phyloP scores from a whole-genome alignment of 805 yeast species.

The Brettanomyces bruxellensis region DNA sequence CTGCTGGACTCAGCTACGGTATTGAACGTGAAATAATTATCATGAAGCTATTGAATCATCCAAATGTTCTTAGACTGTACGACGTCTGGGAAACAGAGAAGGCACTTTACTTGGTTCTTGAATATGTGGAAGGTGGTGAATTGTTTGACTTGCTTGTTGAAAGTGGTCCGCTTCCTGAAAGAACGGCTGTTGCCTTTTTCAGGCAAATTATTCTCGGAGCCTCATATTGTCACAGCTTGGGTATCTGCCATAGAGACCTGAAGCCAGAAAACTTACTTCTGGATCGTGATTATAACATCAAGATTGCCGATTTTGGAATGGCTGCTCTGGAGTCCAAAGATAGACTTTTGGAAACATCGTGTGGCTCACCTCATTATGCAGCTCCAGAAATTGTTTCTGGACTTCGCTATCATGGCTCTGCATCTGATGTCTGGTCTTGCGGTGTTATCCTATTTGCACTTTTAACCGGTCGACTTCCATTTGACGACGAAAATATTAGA shows the following conservation, averaged over 20 bases:
- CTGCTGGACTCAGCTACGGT: constrained; percentile 66
- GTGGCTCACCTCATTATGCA: constrained; percentile 98
- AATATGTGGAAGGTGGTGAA: constrained; percentile 97
- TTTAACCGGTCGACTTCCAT: constrained; percentile 90
- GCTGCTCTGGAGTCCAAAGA: constrained; percentile 87
- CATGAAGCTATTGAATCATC: constrained; percentile 73
- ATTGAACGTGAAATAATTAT: constrained; percentile 79
- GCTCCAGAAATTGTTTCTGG: constrained; percentile 98
- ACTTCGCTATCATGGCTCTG: constrained; percentile 89
- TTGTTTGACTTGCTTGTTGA: constrained; percentile 85
- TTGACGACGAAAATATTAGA: constrained; percentile 93
- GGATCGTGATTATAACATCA: constrained; percentile 80
- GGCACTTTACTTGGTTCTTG: constrained; percentile 77
- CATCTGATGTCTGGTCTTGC: constrained; percentile 97
- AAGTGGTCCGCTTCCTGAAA: constrained; percentile 79
- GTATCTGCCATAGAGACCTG: constrained; percentile 69
- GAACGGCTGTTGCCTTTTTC: constrained; percentile 85
- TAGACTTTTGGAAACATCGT: constrained; percentile 81
- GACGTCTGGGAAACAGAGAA: constrained; percentile 86
- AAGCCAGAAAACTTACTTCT: constrained; percentile 73
- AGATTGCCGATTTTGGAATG: constrained; percentile 98
- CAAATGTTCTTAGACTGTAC: constrained; percentile 67
- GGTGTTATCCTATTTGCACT: constrained; percentile 92
- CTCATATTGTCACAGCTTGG: constrained; percentile 55
- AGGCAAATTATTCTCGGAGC: constrained; percentile 60